Evolutionary conservation across 83 land plant genomes (phyloP).

Genomic region (Thuja plicata): DNA sequence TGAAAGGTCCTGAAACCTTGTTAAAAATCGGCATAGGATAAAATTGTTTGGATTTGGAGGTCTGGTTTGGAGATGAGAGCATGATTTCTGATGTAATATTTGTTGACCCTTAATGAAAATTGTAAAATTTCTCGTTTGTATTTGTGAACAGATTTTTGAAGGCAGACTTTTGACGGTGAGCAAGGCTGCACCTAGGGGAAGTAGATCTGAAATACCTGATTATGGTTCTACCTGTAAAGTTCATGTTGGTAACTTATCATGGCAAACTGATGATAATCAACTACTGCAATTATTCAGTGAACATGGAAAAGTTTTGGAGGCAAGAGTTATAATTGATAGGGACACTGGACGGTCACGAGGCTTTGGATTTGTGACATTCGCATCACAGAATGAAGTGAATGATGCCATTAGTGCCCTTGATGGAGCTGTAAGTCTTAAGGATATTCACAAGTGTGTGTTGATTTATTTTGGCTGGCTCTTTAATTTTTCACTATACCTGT

Average conservation of each 20-base stretch:
- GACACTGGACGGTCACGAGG: constrained; percentile 83
- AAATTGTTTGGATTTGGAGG: not conserved
- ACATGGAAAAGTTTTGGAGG: constrained; percentile 68
- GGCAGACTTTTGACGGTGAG: constrained; percentile 62
- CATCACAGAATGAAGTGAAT: constrained; percentile 43
- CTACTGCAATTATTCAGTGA: constrained; percentile 59
- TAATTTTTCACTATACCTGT: not conserved
- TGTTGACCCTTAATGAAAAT: not conserved
- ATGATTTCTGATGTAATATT: not conserved
- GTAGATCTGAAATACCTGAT: constrained; percentile 22
- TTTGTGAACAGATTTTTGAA: constrained; percentile 35
- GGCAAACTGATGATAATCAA: constrained; percentile 58
- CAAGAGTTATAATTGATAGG: constrained; percentile 61
- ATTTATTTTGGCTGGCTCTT: not conserved
- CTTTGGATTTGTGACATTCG: constrained; percentile 75
- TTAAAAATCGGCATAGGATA: not conserved
- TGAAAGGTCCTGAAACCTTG: no score
- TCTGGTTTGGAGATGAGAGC: not conserved
- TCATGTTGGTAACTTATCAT: constrained; percentile 75
- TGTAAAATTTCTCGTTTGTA: not conserved
- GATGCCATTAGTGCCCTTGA: constrained; percentile 69
- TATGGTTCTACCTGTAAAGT: constrained; percentile 32
- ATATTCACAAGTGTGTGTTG: not conserved
- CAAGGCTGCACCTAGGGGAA: constrained; percentile 59
- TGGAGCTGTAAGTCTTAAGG: constrained; percentile 53